phyloP scores from a whole-genome alignment of 371 early-diverging fungal genomes.

The Mucor sp. region DNA sequence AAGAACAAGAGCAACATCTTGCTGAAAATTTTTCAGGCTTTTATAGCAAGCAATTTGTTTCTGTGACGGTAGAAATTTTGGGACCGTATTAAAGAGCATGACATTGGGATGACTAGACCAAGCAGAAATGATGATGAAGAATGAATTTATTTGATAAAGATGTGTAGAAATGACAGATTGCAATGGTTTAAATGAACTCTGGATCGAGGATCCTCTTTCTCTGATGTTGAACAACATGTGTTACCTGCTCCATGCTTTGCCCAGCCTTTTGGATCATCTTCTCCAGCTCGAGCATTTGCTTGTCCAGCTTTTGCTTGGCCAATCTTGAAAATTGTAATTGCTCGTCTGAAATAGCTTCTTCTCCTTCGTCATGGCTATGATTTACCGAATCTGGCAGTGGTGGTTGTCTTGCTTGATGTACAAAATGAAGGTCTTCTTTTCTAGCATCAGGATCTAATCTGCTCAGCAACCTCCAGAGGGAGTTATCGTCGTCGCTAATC shows the following conservation, averaged over 20 bases:
- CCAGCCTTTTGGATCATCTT: constrained; percentile 43
- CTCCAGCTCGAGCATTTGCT: constrained; percentile 39
- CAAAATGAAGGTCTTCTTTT: constrained; percentile 8
- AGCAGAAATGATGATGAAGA: neutral
- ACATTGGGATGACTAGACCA: neutral
- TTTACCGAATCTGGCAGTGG: neutral
- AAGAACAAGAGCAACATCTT: neutral
- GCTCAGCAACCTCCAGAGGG: constrained; percentile 37
- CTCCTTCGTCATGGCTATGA: neutral
- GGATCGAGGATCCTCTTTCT: constrained; percentile 12
- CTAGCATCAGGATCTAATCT: constrained; percentile 30
- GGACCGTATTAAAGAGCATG: neutral
- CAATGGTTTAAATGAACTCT: neutral
- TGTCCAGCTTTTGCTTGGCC: constrained; percentile 31
- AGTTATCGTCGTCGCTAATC: constrained; percentile 10
- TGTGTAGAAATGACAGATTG: neutral
- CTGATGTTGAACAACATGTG: constrained; percentile 32
- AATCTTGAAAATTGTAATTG: constrained; percentile 19
- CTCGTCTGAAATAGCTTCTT: constrained; percentile 4
- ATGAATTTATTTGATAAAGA: neutral
- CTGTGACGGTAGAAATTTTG: constrained; percentile 2
- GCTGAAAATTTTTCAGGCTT: neutral
- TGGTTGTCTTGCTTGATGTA: neutral
- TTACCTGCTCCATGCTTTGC: constrained; percentile 40
- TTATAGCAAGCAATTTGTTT: neutral